phyloP scores from a whole-genome alignment of 2,329 filamentous ascomycete species.

The Fusarium citri region DNA sequence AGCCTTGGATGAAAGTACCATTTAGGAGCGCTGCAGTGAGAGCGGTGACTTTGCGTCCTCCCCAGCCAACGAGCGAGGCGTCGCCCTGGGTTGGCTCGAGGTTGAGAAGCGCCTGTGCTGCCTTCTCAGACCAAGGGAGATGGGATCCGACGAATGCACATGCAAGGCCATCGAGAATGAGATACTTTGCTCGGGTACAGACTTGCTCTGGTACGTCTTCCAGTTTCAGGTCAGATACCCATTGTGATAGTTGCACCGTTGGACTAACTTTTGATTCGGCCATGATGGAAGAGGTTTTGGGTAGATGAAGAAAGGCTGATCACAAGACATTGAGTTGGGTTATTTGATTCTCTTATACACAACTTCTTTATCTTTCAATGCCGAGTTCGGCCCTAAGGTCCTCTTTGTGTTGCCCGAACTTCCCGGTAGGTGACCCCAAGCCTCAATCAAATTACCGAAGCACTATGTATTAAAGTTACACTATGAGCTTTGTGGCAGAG shows the following conservation, averaged over 20 bases:
- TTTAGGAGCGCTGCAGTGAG: constrained; percentile 7
- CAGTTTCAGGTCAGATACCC: background rate
- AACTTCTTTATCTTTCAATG: background rate
- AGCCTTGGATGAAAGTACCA: constrained; percentile 11
- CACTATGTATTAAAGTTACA: background rate
- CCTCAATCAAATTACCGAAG: background rate
- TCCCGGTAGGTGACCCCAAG: background rate
- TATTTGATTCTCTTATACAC: background rate
- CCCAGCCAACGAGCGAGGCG: constrained; percentile 2
- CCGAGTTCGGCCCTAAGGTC: background rate
- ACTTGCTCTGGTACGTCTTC: background rate
- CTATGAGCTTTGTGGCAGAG: background rate
- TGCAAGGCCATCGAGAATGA: constrained; percentile 2
- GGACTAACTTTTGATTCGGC: background rate
- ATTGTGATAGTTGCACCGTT: constrained; percentile 6
- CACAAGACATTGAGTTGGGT: no score
- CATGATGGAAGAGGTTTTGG: background rate
- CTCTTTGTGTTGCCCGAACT: background rate
- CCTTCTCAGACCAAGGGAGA: constrained; percentile 4
- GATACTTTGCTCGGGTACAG: background rate
- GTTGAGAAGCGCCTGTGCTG: background rate
- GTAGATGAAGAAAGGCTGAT: background rate
- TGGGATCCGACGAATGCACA: constrained; percentile 11
- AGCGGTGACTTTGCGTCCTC: background rate
- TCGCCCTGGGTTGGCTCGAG: constrained; percentile 4